Percentiles rank a stretch among this genome's conserved stretches.
These are phyloP conservation scores for Fusarium sp. DNA, from an alignment of 2,329 filamentous ascomycete genomes.

Conservation along the genomic window DNA sequence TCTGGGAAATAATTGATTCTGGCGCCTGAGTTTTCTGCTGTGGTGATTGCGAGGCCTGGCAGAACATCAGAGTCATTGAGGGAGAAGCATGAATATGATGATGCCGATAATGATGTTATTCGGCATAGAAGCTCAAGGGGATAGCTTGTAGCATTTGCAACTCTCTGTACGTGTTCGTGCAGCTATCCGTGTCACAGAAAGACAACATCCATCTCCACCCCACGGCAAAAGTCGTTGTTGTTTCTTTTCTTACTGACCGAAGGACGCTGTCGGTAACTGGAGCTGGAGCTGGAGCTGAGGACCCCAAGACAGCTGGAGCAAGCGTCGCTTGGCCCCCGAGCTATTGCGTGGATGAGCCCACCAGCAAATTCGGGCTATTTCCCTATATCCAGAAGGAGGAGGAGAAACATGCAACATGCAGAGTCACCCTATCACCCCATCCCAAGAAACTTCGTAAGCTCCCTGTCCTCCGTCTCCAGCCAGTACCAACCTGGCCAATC, in stretches of 20 bases:
- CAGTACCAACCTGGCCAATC: neutral
- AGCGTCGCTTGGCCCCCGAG: neutral
- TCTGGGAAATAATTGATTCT: neutral
- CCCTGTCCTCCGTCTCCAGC: conserved; percentile 3
- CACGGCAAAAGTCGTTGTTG: neutral
- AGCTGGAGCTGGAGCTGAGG: neutral
- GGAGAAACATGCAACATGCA: conserved; percentile 9
- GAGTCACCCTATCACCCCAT: conserved; percentile 29
- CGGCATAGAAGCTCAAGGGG: neutral
- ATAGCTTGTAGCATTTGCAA: neutral
- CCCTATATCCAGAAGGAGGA: conserved; percentile 3
- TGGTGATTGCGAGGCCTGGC: neutral
- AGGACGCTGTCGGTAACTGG: conserved; percentile 7
- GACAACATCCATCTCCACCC: conserved; percentile 8
- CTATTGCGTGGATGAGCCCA: conserved; percentile 21
- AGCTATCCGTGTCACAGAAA: conserved; percentile 31
- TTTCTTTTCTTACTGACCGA: conserved; percentile 3
- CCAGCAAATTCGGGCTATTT: conserved; percentile 5
- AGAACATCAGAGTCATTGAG: conserved; percentile 5
- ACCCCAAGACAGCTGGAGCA: neutral
- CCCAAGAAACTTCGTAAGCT: neutral
- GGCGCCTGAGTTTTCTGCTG: conserved; percentile 4
- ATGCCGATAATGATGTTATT: neutral
- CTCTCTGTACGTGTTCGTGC: conserved; percentile 32
- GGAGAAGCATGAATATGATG: neutral